These are phyloP conservation scores for Rhizopus sp. DNA, from an alignment of 371 early-diverging fungal genomes.

Conservation along the genomic window DNA sequence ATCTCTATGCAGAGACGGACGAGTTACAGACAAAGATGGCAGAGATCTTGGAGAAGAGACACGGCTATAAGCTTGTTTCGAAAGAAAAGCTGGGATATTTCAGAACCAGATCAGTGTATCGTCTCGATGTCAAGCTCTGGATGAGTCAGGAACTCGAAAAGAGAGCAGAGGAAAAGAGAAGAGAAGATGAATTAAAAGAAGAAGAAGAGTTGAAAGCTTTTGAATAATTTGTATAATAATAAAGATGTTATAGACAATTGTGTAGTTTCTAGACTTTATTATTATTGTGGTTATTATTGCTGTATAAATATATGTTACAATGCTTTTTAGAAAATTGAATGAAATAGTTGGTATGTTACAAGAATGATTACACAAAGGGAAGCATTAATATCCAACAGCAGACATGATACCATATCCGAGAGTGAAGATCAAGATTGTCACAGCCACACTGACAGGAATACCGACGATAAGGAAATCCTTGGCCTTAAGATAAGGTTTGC, in stretches of 20 bases:
- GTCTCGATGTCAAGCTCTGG: constrained; percentile 51
- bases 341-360: background rate
- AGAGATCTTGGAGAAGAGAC: constrained; percentile 37
- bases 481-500: constrained; percentile 83
- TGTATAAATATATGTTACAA: background rate
- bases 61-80: constrained; percentile 40
- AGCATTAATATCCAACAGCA: constrained; percentile 51
- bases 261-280: background rate
- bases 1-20: constrained; percentile 49
- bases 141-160: constrained; percentile 40
- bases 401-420: constrained; percentile 76
- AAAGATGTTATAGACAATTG: background rate
- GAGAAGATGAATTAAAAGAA: constrained; percentile 32
- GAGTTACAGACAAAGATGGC: constrained; percentile 37
- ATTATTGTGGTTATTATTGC: no score
- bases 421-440: constrained; percentile 71
- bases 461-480: constrained; percentile 88
- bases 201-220: constrained; percentile 45
- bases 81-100: constrained; percentile 31
- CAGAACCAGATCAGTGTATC: constrained; percentile 33
- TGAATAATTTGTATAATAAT: constrained; percentile 9
- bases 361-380: constrained; percentile 5
- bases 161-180: constrained; percentile 23
- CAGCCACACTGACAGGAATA: constrained; percentile 73
- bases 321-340: background rate